Evolutionary conservation across 305 asterid genomes (phyloP), one percentile per base, ranked within the genome.

Genomic region (Fraxinus dipetala): DNA sequence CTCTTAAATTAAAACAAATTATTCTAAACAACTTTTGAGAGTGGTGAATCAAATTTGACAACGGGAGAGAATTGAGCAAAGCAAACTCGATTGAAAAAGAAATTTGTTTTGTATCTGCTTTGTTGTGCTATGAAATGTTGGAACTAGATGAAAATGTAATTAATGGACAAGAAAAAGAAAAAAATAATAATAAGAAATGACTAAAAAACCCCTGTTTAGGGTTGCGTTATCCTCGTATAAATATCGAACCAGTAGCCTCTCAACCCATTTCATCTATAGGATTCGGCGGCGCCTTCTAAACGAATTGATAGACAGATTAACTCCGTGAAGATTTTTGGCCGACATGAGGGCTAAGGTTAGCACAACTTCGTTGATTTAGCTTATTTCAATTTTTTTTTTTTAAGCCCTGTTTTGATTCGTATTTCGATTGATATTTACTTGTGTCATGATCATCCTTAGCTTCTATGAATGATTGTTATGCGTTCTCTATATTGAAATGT

Each of bases 261-360:
- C 30, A 2, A 0, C 0, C 72, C 72, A 10, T 63, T 63, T 63
- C 72, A 24, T 63, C 72, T 1, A 24, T 5, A 24, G 18, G 1
- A 63, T 24, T 24, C 5, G n/a, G 34, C 72, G 32, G 32, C 72
- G 72, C 18, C 72, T 8, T 13, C 34, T 10, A 24, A 24, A 24
- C 72, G 34, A 9, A 24, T 10, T 24, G 72, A 10, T 10, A 22
- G 72, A 63, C 34, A 24, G 32, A 63, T 10, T 10, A 63, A 10
- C 5, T 63, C 72, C 34, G 72, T 63, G 72, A 9, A 63, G 72
- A 24, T 63, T 63, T 63, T 63, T 18, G 34, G 16, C 34, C 72
- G 30, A 63, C 72, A 63, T 63, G 72, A 63, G 72, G 72, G 72
- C 72, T 63, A 63, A 63, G 72, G 72, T 26, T 63, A 63, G 72